Evolutionary conservation across 1,284 basidiomycete genomes (phyloP).

Genomic region (Jaminaea rosea): DNA sequence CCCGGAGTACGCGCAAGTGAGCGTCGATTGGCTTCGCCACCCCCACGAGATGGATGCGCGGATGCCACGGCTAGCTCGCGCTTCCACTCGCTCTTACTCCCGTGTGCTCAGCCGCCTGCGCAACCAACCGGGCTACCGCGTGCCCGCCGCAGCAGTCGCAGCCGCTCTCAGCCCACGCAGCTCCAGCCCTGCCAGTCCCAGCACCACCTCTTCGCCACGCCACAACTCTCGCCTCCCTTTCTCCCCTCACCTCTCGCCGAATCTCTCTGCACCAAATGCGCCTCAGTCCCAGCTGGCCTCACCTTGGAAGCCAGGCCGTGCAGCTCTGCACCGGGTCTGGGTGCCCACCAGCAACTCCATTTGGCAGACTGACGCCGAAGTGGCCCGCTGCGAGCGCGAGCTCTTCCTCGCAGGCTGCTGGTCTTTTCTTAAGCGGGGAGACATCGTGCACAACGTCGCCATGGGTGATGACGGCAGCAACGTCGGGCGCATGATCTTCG

Average conservation of each 20-base stretch:
- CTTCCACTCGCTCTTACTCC: conserved; percentile 47
- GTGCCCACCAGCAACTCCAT: conserved; percentile 34
- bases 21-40: conserved; percentile 19
- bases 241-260: background rate
- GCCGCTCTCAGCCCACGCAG: background rate
- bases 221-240: background rate
- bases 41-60: conserved; percentile 36
- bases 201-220: background rate
- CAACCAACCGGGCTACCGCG: conserved; percentile 26
- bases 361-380: conserved; percentile 35
- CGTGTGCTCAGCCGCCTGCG: conserved; percentile 46
- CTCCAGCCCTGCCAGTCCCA: background rate
- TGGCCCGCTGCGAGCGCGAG: conserved; percentile 37
- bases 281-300: conserved; percentile 3
- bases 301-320: conserved; percentile 45
- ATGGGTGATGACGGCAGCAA: conserved; percentile 37
- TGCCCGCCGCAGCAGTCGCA: background rate
- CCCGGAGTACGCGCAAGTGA: conserved; percentile 32
- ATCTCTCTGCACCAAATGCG: background rate
- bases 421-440: conserved; percentile 43
- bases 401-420: conserved; percentile 46
- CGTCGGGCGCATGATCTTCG: conserved; percentile 45
- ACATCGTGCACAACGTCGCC: conserved; percentile 48
- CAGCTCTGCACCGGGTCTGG: conserved; percentile 48
- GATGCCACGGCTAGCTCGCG: conserved; percentile 39